Evolutionary conservation across 352 stramenopile genomes (phyloP), one percentile per base, ranked within the genome.

Genomic region (Pythium aquatile): DNA sequence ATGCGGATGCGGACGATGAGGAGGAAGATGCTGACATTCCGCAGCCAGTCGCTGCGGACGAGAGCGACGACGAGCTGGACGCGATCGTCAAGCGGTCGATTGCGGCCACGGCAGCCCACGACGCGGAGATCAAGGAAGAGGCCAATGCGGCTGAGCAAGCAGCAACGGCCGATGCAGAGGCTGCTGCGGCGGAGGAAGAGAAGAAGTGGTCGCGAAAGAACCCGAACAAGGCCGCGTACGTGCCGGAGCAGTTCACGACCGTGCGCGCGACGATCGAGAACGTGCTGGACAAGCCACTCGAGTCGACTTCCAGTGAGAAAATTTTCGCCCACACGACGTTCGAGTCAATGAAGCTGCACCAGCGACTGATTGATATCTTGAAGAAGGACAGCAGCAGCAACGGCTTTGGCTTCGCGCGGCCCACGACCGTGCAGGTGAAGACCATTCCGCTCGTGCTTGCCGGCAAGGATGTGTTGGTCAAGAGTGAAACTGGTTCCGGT

Each of bases 401-500:
- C 51, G 87, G 87, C 56, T 93, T 96, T 75, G 87, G 80, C 3
- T 94, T 96, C 61, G 72, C 72, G 0, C 71, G 81, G 7, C 86
- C 85, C 0, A 96, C 88, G 47, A 89, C 74, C 16, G 86, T 96
- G 39, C 88, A 96, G 61, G 84, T 92, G 32, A 77, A 91, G 70
- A 91, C 83, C 5, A 86, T 96, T 52, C 87, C 85, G 8, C 82
- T 71, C 0, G 77, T 93, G 37, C 66, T 94, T 1, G 73, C 74
- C 14, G 78, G 78, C n/a, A 83, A 81, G 55, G 88, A 98, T 72
- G 77, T 98, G 47, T 76, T 98, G 24, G 81, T 99, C 55, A 98
- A 99, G 75, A 97, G 83, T 63, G 96, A 99, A 72, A 99, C 97
- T 1, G 97, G 97, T 26, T 97, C 85, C 4, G 96, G 96, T 52